Conservation (phyloP, 306 rosid species). For the Lablab purpureus region DNA sequence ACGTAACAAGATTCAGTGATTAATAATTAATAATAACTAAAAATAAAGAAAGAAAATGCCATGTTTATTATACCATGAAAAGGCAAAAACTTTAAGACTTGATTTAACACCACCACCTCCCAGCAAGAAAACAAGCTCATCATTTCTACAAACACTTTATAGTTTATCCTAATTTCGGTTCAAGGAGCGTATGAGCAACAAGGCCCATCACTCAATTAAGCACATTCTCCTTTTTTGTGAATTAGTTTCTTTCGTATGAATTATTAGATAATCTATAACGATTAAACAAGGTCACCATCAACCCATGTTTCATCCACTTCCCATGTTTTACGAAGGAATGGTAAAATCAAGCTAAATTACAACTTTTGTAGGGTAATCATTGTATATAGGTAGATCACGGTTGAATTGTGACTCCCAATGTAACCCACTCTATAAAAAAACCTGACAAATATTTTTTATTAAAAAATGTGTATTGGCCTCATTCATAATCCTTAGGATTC, state of each 20-base stretch:
- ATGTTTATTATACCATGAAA: background rate
- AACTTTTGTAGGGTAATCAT: slow-evolving; percentile 16
- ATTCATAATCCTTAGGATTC: slow-evolving; percentile 59
- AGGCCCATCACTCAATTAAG: slow-evolving; percentile 43
- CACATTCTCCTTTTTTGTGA: background rate
- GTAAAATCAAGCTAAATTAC: slow-evolving; percentile 29
- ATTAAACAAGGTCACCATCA: slow-evolving; percentile 22
- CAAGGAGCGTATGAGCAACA: slow-evolving; percentile 20
- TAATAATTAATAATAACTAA: background rate
- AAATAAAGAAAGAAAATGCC: background rate
- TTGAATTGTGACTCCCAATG: background rate
- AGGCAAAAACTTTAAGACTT: background rate
- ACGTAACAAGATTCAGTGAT: slow-evolving; percentile 6
- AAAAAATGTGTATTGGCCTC: background rate
- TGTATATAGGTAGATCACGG: background rate
- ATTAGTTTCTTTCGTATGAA: slow-evolving; percentile 27
- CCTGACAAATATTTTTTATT: background rate
- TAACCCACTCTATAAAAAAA: background rate
- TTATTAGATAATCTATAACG: slow-evolving; percentile 29
- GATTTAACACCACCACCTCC: slow-evolving; percentile 32
- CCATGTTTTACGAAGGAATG: slow-evolving; percentile 9
- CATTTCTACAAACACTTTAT: slow-evolving; percentile 31
- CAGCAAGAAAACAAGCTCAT: slow-evolving; percentile 23
- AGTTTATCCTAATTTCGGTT: slow-evolving; percentile 28
- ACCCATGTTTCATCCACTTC: slow-evolving; percentile 1